Percentiles rank a stretch among this genome's conserved stretches.
These are phyloP conservation scores for Sorghum bicolor DNA, from an alignment of 176 grass and related monocot species.

Conservation along the genomic window Sorghum_bicolor_NCBIv3 NC_012878.2:50102001-50102500, in stretches of 20 bases:
- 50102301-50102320: neutral
- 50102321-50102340: neutral
- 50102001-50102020: constrained; percentile 94
- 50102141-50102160: neutral
- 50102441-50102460: neutral
- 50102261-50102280: neutral
- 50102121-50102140: neutral
- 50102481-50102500: constrained; percentile 62
- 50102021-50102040: constrained; percentile 91
- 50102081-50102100: constrained; percentile 73
- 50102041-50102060: constrained; percentile 88
- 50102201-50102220: neutral
- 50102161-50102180: neutral
- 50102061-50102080: constrained; percentile 99
- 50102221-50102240: neutral
- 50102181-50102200: neutral
- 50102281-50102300: neutral
- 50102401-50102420: neutral
- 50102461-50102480: neutral
- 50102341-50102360: neutral
- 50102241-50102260: neutral
- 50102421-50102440: neutral
- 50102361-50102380: neutral
- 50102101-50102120: neutral
- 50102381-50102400: neutral